A percentile compares a stretch with the other conserved stretches of the same genome.
Evolutionary conservation across 1,284 basidiomycete species (phyloP).

Genomic region (Vanrija sp.): DNA sequence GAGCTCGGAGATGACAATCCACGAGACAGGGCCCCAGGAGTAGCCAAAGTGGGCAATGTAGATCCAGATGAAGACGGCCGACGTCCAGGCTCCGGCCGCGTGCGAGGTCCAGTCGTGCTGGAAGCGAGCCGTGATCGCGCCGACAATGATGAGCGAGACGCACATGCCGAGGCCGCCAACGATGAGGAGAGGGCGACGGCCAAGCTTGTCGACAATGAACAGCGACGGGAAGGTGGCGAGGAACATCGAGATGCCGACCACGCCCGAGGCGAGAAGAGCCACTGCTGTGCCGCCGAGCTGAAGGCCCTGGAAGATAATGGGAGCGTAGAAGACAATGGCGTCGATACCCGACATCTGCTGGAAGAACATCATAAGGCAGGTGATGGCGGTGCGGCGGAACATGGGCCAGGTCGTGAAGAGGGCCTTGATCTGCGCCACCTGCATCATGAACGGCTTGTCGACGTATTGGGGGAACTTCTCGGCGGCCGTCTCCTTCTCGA

Average conservation of each 20-base stretch:
- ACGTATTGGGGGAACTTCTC: slow-evolving; percentile 15
- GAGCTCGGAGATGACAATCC: slow-evolving; percentile 24
- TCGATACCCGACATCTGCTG: slow-evolving; percentile 41
- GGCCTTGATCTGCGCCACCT: slow-evolving; percentile 13
- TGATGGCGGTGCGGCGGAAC: slow-evolving; percentile 39
- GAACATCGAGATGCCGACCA: slow-evolving; percentile 41
- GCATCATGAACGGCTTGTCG: slow-evolving; percentile 8
- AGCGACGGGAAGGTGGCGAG: slow-evolving; percentile 36
- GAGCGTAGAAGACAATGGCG: slow-evolving; percentile 27
- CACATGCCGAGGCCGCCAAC: slow-evolving; percentile 24
- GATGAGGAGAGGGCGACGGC: slow-evolving; percentile 25
- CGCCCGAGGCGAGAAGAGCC: slow-evolving; percentile 41
- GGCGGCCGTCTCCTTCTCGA: slow-evolving; percentile 36
- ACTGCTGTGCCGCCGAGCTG: slow-evolving; percentile 27
- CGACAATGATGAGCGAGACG: slow-evolving; percentile 22
- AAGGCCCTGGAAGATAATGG: slow-evolving; percentile 16
- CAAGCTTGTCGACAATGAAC: slow-evolving; percentile 29
- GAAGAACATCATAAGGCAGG: slow-evolving; percentile 44
- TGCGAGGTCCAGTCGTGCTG: slow-evolving; percentile 8
- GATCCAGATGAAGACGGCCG: slow-evolving; percentile 23
- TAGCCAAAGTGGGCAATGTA: slow-evolving; percentile 20
- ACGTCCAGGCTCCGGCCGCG: slow-evolving; percentile 13
- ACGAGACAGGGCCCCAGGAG: slow-evolving; percentile 18
- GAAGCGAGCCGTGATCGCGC: slow-evolving; percentile 15
- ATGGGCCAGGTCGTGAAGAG: slow-evolving; percentile 21